Evolutionary conservation across 768 basidiomycete species (phyloP).

Genomic region (Coprinopsis strossmayeri): DNA sequence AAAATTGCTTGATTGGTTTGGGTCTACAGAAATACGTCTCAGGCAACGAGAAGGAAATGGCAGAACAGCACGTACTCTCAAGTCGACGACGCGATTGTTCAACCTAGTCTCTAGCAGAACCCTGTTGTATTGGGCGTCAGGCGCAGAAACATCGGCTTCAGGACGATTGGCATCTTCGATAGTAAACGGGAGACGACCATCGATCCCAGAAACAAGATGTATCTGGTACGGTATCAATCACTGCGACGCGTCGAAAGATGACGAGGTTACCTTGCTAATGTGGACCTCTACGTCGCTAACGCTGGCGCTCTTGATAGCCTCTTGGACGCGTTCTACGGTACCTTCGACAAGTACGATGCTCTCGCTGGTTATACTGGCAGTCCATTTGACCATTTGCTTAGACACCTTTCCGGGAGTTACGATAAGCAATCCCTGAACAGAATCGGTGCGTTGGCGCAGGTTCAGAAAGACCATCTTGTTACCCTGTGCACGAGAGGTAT

Average conservation of each 20-base stretch:
- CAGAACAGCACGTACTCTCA: constrained; percentile 69
- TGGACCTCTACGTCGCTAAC: constrained; percentile 85
- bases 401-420: constrained; percentile 73
- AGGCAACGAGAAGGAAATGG: not conserved
- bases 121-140: constrained; percentile 60
- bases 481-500: constrained; percentile 87
- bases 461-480: constrained; percentile 94
- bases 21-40: constrained; percentile 44
- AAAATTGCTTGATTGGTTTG: constrained; percentile 96
- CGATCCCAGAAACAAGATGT: constrained; percentile 73
- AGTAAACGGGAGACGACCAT: constrained; percentile 81
- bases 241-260: not conserved
- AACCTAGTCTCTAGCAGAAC: constrained; percentile 92
- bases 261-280: constrained; percentile 61
- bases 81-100: constrained; percentile 90
- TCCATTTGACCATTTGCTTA: constrained; percentile 98
- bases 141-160: constrained; percentile 59
- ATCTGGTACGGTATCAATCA: constrained; percentile 41
- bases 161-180: constrained; percentile 89
- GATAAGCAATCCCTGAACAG: constrained; percentile 81
- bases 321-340: constrained; percentile 66
- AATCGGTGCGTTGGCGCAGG: constrained; percentile 79
- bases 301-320: constrained; percentile 87
- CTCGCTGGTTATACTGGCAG: constrained; percentile 69
- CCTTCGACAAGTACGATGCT: constrained; percentile 92